Evolutionary conservation across 208 protist species (phyloP).

Genomic region (Plasmodiophora brassicae): DNA sequence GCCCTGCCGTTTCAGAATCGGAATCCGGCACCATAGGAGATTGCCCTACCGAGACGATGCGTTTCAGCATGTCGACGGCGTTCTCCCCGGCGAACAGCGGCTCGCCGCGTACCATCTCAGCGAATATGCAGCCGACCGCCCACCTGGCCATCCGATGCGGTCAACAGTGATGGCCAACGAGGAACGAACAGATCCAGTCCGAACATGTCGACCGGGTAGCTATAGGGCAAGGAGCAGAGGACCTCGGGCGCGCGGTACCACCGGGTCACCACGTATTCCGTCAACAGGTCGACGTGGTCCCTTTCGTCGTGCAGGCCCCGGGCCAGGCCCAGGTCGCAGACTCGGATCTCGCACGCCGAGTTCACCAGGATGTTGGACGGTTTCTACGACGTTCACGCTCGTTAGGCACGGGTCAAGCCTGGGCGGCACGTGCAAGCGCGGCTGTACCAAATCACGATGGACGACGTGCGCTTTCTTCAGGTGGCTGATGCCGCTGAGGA

Average conservation of each 20-base stretch:
- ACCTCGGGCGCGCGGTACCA: slow-evolving; percentile 45
- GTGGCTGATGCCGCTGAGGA: slow-evolving; percentile 77
- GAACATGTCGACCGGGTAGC: slow-evolving; percentile 70
- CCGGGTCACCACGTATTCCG: slow-evolving; percentile 41
- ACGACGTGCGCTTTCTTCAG: slow-evolving; percentile 74
- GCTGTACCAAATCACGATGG: not conserved
- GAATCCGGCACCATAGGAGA: not conserved
- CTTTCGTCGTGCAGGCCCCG: slow-evolving; percentile 20
- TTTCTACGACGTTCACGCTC: slow-evolving; percentile 53
- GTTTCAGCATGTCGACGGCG: slow-evolving; percentile 6
- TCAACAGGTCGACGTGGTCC: not conserved
- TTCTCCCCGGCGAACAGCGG: slow-evolving; percentile 32
- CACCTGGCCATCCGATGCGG: slow-evolving; percentile 13
- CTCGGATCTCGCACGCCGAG: slow-evolving; percentile 87
- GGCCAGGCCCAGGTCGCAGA: slow-evolving; percentile 73
- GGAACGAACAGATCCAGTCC: slow-evolving; percentile 76
- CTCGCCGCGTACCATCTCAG: slow-evolving; percentile 33
- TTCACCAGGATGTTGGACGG: slow-evolving; percentile 88
- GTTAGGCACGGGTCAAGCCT: not conserved
- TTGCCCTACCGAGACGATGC: not conserved
- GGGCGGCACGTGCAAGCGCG: too few relatives aligned
- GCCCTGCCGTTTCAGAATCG: not conserved
- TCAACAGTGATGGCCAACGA: slow-evolving; percentile 77
- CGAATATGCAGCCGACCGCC: slow-evolving; percentile 40
- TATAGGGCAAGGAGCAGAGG: slow-evolving; percentile 63